Evolutionary conservation across 768 basidiomycete species (phyloP).

Genomic region (Rhodocollybia butyracea): DNA sequence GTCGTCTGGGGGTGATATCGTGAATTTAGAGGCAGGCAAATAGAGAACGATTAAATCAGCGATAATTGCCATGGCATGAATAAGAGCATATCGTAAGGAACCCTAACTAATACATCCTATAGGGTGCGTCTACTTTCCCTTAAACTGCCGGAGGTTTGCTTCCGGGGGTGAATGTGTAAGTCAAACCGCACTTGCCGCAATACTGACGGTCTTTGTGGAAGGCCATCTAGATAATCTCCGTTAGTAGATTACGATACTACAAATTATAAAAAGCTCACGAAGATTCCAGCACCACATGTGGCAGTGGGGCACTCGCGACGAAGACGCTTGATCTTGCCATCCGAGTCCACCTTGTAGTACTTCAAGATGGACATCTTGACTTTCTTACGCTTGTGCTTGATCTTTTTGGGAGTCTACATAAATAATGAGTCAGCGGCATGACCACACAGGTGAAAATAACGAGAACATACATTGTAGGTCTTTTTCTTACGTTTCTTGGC

Average conservation of each 20-base stretch:
- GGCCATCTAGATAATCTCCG: constrained; percentile 70
- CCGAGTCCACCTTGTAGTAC: constrained; percentile 99
- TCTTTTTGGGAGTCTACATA: constrained; percentile 90
- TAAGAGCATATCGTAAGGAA: constrained; percentile 4
- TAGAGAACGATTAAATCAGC: not conserved
- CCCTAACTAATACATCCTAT: not conserved
- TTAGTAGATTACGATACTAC: constrained; percentile 14
- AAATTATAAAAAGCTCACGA: constrained; percentile 47
- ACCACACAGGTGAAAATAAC: not conserved
- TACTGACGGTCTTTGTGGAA: constrained; percentile 98
- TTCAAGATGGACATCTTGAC: constrained; percentile 99
- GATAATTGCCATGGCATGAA: not conserved
- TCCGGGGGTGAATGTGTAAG: constrained; percentile 81
- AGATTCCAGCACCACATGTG: constrained; percentile 83
- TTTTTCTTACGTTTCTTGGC: constrained; percentile 99
- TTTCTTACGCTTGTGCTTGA: constrained; percentile 99
- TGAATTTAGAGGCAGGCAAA: not conserved
- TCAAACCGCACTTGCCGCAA: constrained; percentile 92
- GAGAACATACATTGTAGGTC: constrained; percentile 85
- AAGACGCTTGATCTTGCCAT: constrained; percentile 99
- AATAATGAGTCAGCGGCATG: constrained; percentile 8
- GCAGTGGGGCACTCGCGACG: constrained; percentile 91
- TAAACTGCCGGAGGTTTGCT: constrained; percentile 74
- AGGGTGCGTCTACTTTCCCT: constrained; percentile 13
- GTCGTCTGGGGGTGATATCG: not conserved